A percentile compares a stretch with the other conserved stretches of the same genome.
Conservation (phyloP, 129 eudicot species). For the Arctium lappa region DNA sequence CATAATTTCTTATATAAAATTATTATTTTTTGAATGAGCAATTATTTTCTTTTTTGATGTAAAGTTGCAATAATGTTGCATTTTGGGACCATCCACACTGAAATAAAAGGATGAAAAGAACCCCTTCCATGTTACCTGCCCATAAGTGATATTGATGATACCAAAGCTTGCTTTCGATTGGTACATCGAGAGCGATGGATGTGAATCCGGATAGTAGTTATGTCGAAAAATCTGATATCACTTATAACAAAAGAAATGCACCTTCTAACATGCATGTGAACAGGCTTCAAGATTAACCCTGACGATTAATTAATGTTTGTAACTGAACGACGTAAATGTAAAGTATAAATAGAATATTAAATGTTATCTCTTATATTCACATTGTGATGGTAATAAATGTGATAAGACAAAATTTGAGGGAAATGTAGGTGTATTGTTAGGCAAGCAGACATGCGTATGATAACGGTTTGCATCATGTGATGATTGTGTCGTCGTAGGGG, state of each 20-base stretch:
- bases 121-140: conserved; percentile 35
- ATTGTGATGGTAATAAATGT: too few species aligned
- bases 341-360: not conserved
- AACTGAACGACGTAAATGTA: not conserved
- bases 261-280: not conserved
- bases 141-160: not conserved
- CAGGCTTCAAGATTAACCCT: not conserved
- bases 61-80: conserved; percentile 21
- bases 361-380: not conserved
- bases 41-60: conserved; percentile 6
- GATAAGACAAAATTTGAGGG: not conserved
- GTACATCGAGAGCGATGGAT: not conserved
- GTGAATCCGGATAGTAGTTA: not conserved
- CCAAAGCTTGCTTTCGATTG: not conserved
- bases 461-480: not conserved
- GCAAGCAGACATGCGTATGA: not conserved
- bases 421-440: not conserved
- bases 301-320: not conserved
- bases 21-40: not conserved
- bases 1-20: not conserved
- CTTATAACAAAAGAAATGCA: not conserved
- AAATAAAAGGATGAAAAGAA: conserved; percentile 17
- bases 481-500: not conserved
- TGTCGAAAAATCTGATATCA: not conserved
- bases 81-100: conserved; percentile 27